Conservation (phyloP, 306 rosid species). For the Citrullus amarus region DNA sequence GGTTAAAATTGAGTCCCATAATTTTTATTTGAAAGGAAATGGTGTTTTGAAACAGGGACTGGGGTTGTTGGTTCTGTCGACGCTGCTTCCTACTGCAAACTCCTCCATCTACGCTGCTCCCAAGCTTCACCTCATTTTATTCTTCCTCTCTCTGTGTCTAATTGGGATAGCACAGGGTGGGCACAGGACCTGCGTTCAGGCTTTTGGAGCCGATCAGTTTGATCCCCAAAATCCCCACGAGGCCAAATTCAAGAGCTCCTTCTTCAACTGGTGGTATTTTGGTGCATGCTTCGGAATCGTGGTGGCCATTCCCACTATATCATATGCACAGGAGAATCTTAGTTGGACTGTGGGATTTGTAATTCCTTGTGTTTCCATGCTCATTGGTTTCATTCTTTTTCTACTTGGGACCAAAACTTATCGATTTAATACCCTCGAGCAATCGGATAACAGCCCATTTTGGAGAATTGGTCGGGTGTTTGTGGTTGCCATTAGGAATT, state of each 20-base stretch:
- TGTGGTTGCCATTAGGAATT: slow-evolving; percentile 21
- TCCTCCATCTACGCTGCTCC: slow-evolving; percentile 19
- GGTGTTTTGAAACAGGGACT: slow-evolving; percentile 30
- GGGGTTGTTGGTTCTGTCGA: slow-evolving; percentile 39
- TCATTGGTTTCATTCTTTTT: slow-evolving; percentile 33
- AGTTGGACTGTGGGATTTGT: slow-evolving; percentile 61
- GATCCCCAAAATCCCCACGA: slow-evolving; percentile 45
- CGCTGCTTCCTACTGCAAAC: slow-evolving; percentile 26
- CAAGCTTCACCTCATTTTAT: slow-evolving; percentile 25
- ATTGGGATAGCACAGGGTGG: slow-evolving; percentile 57
- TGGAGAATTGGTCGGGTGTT: slow-evolving; percentile 30
- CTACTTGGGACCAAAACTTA: slow-evolving; percentile 40
- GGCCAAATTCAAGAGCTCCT: slow-evolving; percentile 52
- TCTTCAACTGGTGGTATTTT: slow-evolving; percentile 86
- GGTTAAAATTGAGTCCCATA: too few relatives aligned
- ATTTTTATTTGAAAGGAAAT: too few relatives aligned
- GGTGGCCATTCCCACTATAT: slow-evolving; percentile 18
- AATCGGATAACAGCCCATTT: slow-evolving; percentile 23
- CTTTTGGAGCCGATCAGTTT: slow-evolving; percentile 73
- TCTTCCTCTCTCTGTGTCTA: slow-evolving; percentile 47
- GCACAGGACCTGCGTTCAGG: slow-evolving; percentile 72
- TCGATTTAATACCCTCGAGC: slow-evolving; percentile 16
- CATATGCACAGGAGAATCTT: slow-evolving; percentile 37
- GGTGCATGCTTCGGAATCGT: slow-evolving; percentile 26
- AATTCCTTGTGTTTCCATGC: slow-evolving; percentile 39